These are phyloP conservation scores for Aquilaria sinensis DNA, from an alignment of 345 rosid genomes.

Conservation along the genomic window DNA sequence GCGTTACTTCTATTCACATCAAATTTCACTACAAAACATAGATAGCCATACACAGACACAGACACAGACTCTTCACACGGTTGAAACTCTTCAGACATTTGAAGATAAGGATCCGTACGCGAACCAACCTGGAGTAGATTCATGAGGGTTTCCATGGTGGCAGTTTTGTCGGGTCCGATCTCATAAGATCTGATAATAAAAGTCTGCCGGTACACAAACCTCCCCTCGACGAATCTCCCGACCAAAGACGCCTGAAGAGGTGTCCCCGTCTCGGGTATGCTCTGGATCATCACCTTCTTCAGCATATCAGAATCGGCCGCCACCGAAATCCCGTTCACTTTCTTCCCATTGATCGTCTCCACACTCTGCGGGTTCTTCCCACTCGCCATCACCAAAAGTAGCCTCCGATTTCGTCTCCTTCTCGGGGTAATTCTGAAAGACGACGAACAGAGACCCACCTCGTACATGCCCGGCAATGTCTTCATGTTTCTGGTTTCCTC, in stretches of 20 bases:
- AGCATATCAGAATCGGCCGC: neutral
- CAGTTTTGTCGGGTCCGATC: slow-evolving; percentile 62
- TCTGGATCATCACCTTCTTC: slow-evolving; percentile 4
- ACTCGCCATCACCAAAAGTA: slow-evolving; percentile 8
- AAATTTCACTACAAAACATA: neutral
- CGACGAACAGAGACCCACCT: slow-evolving; percentile 6
- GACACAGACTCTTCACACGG: too few relatives aligned
- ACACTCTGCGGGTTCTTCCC: slow-evolving; percentile 8
- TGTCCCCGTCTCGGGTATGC: neutral
- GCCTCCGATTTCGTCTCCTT: neutral
- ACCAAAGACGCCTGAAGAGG: slow-evolving; percentile 24
- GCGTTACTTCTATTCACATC: slow-evolving; percentile 2
- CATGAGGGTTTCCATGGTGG: slow-evolving; percentile 68
- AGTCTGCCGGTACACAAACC: slow-evolving; percentile 42
- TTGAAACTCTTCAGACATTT: too few relatives aligned
- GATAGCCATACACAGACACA: too few relatives aligned
- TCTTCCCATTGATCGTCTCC: slow-evolving; percentile 24
- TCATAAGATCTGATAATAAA: slow-evolving; percentile 65
- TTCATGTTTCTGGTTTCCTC: neutral
- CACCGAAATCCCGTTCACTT: slow-evolving; percentile 22
- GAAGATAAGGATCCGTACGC: too few relatives aligned
- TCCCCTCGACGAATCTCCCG: slow-evolving; percentile 58
- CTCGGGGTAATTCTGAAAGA: neutral
- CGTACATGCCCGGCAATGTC: slow-evolving; percentile 6
- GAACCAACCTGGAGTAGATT: slow-evolving; percentile 57